phyloP scores from a whole-genome alignment of 371 early-diverging fungal species.

The Circinella minor region DNA sequence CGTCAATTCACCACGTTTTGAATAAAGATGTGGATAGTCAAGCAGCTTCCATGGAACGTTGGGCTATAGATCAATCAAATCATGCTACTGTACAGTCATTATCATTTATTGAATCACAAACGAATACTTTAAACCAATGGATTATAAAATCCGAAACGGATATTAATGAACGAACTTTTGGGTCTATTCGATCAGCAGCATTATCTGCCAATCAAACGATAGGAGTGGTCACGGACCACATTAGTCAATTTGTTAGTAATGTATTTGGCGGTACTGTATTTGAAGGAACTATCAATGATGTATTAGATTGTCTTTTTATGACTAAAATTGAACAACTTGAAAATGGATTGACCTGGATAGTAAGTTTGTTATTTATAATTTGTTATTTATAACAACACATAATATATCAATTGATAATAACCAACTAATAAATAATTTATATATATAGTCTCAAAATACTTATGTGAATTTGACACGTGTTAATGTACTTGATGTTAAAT shows the following conservation, averaged over 20 bases:
- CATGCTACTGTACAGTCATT: neutral
- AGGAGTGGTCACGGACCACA: slow-evolving; percentile 24
- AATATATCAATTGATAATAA: neutral
- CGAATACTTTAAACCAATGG: slow-evolving; percentile 31
- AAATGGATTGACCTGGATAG: slow-evolving; percentile 47
- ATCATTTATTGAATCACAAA: neutral
- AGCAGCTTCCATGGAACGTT: neutral
- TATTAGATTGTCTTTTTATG: slow-evolving; percentile 37
- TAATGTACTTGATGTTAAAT: neutral
- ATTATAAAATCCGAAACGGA: slow-evolving; percentile 27
- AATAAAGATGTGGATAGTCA: neutral
- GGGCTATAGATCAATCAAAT: neutral
- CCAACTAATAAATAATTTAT: no score
- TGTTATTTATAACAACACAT: neutral
- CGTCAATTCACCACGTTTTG: neutral
- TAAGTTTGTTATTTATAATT: slow-evolving; percentile 25
- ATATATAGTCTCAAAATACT: slow-evolving; percentile 13
- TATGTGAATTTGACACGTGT: slow-evolving; percentile 22
- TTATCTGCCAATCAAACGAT: slow-evolving; percentile 36
- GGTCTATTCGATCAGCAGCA: slow-evolving; percentile 26
- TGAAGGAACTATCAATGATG: slow-evolving; percentile 33
- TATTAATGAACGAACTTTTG: slow-evolving; percentile 34
- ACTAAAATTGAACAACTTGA: slow-evolving; percentile 40
- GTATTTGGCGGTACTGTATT: slow-evolving; percentile 40
- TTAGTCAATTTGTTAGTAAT: slow-evolving; percentile 21